These are phyloP conservation scores for Diaporthe sp. DNA, from an alignment of 2,329 filamentous ascomycete genomes.

Conservation along the genomic window DNA sequence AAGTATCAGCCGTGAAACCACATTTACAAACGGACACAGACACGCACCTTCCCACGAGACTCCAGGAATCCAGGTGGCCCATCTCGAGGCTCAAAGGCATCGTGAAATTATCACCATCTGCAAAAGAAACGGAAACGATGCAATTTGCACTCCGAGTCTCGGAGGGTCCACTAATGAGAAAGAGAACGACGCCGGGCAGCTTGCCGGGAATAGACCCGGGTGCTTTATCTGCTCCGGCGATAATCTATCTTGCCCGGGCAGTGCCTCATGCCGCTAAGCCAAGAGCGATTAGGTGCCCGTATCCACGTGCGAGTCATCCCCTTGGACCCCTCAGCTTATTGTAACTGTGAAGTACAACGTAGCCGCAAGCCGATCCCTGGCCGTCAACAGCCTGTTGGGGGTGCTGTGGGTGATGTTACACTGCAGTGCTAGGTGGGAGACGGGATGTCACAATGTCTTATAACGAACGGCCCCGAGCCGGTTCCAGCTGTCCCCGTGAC, in stretches of 20 bases:
- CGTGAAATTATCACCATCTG: not conserved
- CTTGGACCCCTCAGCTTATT: not conserved
- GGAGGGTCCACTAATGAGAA: not conserved
- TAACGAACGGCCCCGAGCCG: constrained; percentile 15
- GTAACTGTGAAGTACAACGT: not conserved
- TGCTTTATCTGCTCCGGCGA: constrained; percentile 16
- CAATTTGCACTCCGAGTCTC: not conserved
- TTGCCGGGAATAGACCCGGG: constrained; percentile 17
- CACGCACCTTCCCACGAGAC: not conserved
- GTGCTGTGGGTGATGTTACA: constrained; percentile 1
- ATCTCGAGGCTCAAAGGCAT: not conserved
- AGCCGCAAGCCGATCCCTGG: not conserved
- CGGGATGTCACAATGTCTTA: constrained; percentile 34
- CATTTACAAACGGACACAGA: not conserved
- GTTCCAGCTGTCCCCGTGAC: not conserved
- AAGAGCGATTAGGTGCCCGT: not conserved
- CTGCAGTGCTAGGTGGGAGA: not conserved
- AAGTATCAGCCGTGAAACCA: not conserved
- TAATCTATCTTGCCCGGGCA: constrained; percentile 20
- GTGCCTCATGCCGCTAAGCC: not conserved
- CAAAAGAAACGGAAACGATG: not conserved
- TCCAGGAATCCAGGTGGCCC: too few species aligned
- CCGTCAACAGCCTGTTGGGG: not conserved
- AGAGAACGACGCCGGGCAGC: not conserved
- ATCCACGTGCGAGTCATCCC: constrained; percentile 1